Percentiles rank a stretch among this genome's conserved stretches.
These are phyloP conservation scores for Trichophyton mentagrophytes DNA, from an alignment of 2,329 filamentous ascomycete genomes.

Conservation along the genomic window DNA sequence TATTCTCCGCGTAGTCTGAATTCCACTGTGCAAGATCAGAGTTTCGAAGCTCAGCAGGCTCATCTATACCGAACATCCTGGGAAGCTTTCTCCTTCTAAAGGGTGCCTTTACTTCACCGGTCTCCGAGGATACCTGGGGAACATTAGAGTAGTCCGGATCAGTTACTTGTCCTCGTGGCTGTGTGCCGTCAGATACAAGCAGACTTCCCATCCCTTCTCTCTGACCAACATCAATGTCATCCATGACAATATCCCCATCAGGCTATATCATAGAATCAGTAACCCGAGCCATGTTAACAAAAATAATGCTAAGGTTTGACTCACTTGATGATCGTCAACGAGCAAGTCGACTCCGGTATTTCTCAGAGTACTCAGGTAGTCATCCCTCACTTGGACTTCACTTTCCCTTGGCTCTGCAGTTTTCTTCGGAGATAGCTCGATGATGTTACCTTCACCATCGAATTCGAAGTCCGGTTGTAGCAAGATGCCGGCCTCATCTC, in stretches of 20 bases:
- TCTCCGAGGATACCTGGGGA: conserved; percentile 6
- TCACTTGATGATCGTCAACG: not conserved
- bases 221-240: conserved; percentile 17
- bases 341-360: not conserved
- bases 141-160: conserved; percentile 15
- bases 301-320: not conserved
- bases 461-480: conserved; percentile 47
- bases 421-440: conserved; percentile 30
- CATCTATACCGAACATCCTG: conserved; percentile 38
- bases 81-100: conserved; percentile 21
- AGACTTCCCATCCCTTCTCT: conserved; percentile 4
- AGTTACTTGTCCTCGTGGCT: not conserved
- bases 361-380: not conserved
- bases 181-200: conserved; percentile 14
- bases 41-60: conserved; percentile 41
- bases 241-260: conserved; percentile 8
- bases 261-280: not conserved
- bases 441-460: conserved; percentile 48
- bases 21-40: conserved; percentile 46
- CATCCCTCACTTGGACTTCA: not conserved
- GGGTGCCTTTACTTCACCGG: conserved; percentile 17
- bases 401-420: not conserved
- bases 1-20: conserved; percentile 47
- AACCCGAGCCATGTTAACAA: not conserved
- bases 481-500: conserved; percentile 35